A percentile compares a stretch with the other conserved stretches of the same genome.
Evolutionary conservation across 352 stramenopile species (phyloP).

Genomic region (Phytophthora tubulina): DNA sequence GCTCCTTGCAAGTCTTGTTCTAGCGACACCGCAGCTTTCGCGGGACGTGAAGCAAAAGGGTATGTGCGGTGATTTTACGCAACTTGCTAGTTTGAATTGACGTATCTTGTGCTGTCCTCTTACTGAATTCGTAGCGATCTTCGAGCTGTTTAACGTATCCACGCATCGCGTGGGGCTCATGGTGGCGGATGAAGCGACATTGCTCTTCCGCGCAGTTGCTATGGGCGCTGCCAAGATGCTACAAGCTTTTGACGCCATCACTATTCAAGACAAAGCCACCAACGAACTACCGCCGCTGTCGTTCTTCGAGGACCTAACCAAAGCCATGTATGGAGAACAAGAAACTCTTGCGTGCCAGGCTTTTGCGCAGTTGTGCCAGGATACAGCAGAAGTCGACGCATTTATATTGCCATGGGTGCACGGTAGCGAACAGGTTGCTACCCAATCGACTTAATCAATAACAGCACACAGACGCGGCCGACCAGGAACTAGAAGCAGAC

Average conservation of each 20-base stretch:
- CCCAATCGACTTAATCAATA: not conserved
- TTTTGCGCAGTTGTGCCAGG: conserved; percentile 30
- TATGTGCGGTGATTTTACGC: not conserved
- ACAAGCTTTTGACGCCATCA: not conserved
- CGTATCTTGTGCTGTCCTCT: not conserved
- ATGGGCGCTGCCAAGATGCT: conserved; percentile 24
- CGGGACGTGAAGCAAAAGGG: conserved; percentile 32
- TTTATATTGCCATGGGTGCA: conserved; percentile 27
- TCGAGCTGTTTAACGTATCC: conserved; percentile 47
- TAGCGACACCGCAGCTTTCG: conserved; percentile 31
- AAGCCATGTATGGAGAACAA: conserved; percentile 37
- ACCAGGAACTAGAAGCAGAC: too few relatives aligned
- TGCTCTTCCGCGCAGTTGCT: conserved; percentile 40
- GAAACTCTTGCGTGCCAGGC: conserved; percentile 34
- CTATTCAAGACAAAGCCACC: not conserved
- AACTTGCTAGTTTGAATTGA: not conserved
- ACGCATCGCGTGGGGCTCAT: conserved; percentile 40
- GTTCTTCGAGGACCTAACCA: conserved; percentile 45
- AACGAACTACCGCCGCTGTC: conserved; percentile 5
- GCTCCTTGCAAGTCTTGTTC: conserved; percentile 29
- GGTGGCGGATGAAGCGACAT: conserved; percentile 43
- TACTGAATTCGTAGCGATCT: conserved; percentile 28
- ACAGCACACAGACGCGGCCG: not conserved
- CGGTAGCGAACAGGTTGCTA: not conserved
- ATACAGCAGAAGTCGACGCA: conserved; percentile 20